Percentiles rank a stretch among this genome's conserved stretches.
Evolutionary conservation across 257 asterid genomes (phyloP).

Genomic region (Knoxia roxburghii): DNA sequence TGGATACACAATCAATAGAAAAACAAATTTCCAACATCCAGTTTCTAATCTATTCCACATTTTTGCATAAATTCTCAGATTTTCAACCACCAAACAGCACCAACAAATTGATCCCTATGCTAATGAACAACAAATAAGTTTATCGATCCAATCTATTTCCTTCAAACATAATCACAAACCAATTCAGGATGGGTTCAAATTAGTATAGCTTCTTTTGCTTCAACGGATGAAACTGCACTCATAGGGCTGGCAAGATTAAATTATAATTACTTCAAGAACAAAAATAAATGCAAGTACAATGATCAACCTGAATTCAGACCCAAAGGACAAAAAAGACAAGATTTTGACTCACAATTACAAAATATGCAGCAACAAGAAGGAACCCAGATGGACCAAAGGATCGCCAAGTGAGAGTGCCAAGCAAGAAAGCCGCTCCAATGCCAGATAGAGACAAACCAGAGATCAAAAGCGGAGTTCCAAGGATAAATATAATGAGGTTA

Average conservation of each 20-base stretch:
- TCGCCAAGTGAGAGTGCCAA: constrained; percentile 93
- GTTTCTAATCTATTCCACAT: not conserved
- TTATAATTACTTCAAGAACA: not conserved
- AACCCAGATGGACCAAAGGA: constrained; percentile 75
- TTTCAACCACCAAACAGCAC: not conserved
- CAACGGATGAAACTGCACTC: not conserved
- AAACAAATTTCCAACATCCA: not conserved
- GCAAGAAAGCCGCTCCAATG: constrained; percentile 75
- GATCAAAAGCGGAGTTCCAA: constrained; percentile 71
- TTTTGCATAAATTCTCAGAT: not conserved
- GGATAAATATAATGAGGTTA: constrained; percentile 47
- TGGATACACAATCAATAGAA: not conserved
- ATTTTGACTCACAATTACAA: constrained; percentile 60
- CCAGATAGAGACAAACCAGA: constrained; percentile 84
- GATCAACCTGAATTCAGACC: not conserved
- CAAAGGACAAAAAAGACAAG: not conserved
- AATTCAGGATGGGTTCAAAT: not conserved
- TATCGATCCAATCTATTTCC: not conserved
- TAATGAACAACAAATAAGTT: not conserved
- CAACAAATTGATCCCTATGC: not conserved
- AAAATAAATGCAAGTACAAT: not conserved
- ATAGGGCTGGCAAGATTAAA: not conserved
- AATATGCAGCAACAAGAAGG: constrained; percentile 79
- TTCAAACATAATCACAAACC: not conserved
- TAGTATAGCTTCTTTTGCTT: not conserved